These are phyloP conservation scores for Lepidium sativum DNA, from an alignment of 345 rosid genomes.

Conservation along the genomic window DNA sequence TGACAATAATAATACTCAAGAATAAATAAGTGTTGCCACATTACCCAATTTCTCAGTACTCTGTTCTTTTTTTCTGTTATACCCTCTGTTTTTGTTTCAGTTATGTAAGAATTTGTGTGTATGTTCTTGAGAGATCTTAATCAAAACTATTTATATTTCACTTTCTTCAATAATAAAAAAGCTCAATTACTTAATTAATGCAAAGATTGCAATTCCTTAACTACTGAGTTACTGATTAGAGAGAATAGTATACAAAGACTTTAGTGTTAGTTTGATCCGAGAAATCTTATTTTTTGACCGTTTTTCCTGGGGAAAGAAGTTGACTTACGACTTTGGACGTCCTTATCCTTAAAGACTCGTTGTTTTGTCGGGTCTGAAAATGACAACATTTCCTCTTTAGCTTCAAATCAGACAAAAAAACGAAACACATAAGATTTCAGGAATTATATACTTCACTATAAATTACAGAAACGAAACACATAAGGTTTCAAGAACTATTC, in stretches of 20 bases:
- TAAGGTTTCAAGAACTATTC: neutral
- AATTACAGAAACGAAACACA: neutral
- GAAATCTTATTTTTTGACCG: conserved; percentile 3
- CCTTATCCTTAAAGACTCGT: neutral
- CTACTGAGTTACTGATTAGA: neutral
- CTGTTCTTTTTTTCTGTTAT: neutral
- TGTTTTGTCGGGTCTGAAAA: conserved; percentile 11
- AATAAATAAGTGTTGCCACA: conserved; percentile 16
- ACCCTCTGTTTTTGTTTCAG: neutral
- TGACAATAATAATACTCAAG: conserved; percentile 6
- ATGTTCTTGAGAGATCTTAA: conserved; percentile 1
- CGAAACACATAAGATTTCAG: neutral
- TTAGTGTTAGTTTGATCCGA: neutral
- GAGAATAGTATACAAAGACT: conserved; percentile 4
- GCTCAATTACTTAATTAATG: neutral
- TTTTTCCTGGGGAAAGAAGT: neutral
- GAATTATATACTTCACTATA: neutral
- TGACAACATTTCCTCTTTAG: neutral
- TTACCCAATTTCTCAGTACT: conserved; percentile 3
- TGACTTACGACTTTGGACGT: neutral
- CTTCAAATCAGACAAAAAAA: neutral
- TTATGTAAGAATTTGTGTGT: neutral
- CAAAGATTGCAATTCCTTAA: neutral
- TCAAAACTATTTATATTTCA: neutral
- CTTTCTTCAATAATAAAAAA: neutral